Conservation (phyloP, 257 asterid species). For the Solanum sejunctum region DNA sequence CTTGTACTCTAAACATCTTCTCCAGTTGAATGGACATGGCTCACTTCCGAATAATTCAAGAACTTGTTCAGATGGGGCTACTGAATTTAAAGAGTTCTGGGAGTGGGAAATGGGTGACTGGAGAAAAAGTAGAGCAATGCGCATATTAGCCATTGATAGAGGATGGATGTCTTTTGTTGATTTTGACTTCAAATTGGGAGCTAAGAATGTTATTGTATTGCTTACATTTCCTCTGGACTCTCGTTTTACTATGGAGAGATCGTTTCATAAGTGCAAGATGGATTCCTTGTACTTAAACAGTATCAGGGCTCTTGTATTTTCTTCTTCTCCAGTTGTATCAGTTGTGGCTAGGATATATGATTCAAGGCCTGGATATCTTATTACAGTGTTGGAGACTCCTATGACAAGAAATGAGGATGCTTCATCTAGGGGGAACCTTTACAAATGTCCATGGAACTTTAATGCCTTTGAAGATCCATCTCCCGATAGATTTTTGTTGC, state of each 20-base stretch:
- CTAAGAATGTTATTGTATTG: slow-evolving; percentile 50
- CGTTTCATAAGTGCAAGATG: slow-evolving; percentile 22
- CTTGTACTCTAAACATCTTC: slow-evolving; percentile 19
- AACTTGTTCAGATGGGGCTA: slow-evolving; percentile 22
- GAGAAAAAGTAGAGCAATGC: slow-evolving; percentile 76
- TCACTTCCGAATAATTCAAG: slow-evolving; percentile 10
- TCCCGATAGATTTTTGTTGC: slow-evolving; percentile 61
- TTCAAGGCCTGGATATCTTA: slow-evolving; percentile 41
- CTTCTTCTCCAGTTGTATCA: slow-evolving; percentile 50
- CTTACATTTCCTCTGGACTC: slow-evolving; percentile 89
- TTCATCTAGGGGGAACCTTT: slow-evolving; percentile 49
- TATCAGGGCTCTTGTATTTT: slow-evolving; percentile 69
- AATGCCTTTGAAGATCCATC: slow-evolving; percentile 77
- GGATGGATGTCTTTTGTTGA: slow-evolving; percentile 72
- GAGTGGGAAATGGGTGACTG: slow-evolving; percentile 98
- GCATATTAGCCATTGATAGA: slow-evolving; percentile 70
- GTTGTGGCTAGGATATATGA: slow-evolving; percentile 79
- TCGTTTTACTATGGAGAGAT: slow-evolving; percentile 29
- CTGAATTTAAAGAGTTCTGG: slow-evolving; percentile 54
- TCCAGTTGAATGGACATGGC: slow-evolving; percentile 55
- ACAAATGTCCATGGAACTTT: slow-evolving; percentile 61
- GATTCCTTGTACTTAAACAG: slow-evolving; percentile 26
- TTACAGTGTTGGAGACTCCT: slow-evolving; percentile 46
- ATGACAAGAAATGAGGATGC: slow-evolving; percentile 37
- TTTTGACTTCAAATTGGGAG: slow-evolving; percentile 43